Base-by-base conservation (phyloP, 805 yeast genomes). In the Helenozyma rhizophorensis region DNA sequence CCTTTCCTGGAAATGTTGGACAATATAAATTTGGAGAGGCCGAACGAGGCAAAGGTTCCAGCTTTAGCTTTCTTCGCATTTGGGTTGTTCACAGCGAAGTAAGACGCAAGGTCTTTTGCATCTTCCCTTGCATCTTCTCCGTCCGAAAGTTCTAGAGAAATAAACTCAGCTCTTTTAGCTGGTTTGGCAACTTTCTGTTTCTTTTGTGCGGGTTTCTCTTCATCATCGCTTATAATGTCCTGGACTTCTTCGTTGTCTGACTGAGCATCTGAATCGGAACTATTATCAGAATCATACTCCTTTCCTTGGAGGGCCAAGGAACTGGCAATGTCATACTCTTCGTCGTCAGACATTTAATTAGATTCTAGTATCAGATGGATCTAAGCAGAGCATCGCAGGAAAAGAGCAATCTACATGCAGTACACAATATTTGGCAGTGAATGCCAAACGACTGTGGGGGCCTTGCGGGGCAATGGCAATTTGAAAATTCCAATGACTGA, bases 21-120 rank as follows among this genome's bases (percentile, higher is more conserved):
- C 37, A 88, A 53, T 5, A 89, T 58, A 33, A 73, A 65, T 52
- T 81, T 82, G 11, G 95, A 82, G 30, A 93, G 70, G 1, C 97
- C 97, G 62, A 90, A 84, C 28, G 95, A 81, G 3, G 87, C 86
- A 66, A 90, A 90, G 16, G 94, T 75, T 23, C 96, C 95, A 32
- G 73, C 72, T 54, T 83, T 80, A 27, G 78, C 79, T 50, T 77
- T 80, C 51, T 76, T 76, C 22, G 62, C 74, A 47, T 43, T 56
- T 17, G 69, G 73, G 47, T 60, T 65, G 40, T 65, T 59, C 41
- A 37, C 41, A 9, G 58, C 53, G 35, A 72, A 72, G 47, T 70
- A 61, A 40, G 54, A 66, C 24, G 70, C 63, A 24, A 71, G 56
- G 25, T 72, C 78, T 15, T 69, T 70, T 33, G 68, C 72, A 33